A percentile compares a stretch with the other conserved stretches of the same genome.
Evolutionary conservation across 2,329 filamentous ascomycete species (phyloP).

Genomic region (Plenodomus lindquistii): DNA sequence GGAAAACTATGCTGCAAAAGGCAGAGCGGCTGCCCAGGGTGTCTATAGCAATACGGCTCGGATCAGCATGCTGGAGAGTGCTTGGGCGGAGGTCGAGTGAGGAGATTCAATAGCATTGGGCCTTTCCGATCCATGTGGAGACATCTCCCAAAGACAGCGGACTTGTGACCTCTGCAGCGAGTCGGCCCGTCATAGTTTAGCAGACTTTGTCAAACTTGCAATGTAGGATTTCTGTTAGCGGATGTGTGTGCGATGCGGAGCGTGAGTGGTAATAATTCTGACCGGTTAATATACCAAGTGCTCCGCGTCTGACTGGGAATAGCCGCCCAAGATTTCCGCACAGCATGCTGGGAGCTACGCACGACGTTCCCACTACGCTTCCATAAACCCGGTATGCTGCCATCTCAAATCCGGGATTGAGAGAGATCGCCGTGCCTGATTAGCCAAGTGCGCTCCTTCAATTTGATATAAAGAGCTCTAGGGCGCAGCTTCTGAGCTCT

Average conservation of each 20-base stretch:
- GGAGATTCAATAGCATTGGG: neutral
- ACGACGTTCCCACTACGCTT: neutral
- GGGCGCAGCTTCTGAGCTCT: neutral
- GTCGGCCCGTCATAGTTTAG: neutral
- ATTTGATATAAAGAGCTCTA: conserved; percentile 2
- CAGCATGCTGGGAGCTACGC: conserved; percentile 6
- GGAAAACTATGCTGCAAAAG: neutral
- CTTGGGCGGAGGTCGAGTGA: neutral
- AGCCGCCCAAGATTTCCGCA: neutral
- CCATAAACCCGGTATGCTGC: conserved; percentile 2
- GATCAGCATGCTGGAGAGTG: neutral
- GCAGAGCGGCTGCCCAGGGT: neutral
- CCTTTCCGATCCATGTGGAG: too few species aligned
- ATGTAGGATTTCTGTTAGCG: neutral
- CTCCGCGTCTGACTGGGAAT: neutral
- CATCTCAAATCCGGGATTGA: conserved; percentile 1
- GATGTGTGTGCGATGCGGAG: neutral
- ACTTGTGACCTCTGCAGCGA: neutral
- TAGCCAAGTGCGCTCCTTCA: neutral
- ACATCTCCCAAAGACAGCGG: neutral
- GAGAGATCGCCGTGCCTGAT: conserved; percentile 7
- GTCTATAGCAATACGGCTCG: neutral
- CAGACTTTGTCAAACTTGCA: neutral
- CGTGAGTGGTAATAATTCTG: neutral
- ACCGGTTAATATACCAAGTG: neutral